Percentiles rank a stretch among this genome's conserved stretches.
phyloP scores from a whole-genome alignment of 2,329 filamentous ascomycete genomes.

The Mycosphaerelloides madeirae region DNA sequence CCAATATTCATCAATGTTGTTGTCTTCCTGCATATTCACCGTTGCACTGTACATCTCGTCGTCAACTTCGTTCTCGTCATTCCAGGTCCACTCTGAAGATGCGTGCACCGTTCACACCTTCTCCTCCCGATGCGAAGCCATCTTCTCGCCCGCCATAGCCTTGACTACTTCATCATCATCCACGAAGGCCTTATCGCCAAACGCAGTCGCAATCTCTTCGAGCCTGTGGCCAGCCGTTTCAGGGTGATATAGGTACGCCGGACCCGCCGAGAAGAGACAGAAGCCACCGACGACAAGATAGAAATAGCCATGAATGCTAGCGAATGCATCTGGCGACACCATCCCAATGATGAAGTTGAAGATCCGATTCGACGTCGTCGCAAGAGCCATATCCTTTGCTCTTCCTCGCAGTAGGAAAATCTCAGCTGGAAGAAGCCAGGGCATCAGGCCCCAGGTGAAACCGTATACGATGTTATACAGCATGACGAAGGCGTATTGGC shows the following conservation, averaged over 20 bases:
- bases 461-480: slow-evolving; percentile 94
- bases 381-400: slow-evolving; percentile 89
- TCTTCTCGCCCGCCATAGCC: slow-evolving; percentile 5
- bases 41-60: no score
- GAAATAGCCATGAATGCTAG: slow-evolving; percentile 40
- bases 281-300: slow-evolving; percentile 42
- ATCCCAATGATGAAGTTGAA: slow-evolving; percentile 39
- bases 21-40: no score
- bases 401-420: slow-evolving; percentile 91
- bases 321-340: slow-evolving; percentile 41
- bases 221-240: slow-evolving; percentile 38
- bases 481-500: slow-evolving; percentile 91
- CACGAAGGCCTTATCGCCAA: slow-evolving; percentile 41
- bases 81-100: no score
- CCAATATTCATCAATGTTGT: no score
- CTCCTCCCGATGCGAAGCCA: neutral
- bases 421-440: slow-evolving; percentile 88
- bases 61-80: no score
- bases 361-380: slow-evolving; percentile 53
- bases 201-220: slow-evolving; percentile 39
- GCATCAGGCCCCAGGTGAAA: slow-evolving; percentile 89
- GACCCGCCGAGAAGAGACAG: slow-evolving; percentile 35
- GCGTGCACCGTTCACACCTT: no score
- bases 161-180: slow-evolving; percentile 18
- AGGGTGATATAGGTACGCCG: slow-evolving; percentile 40